Percentiles rank a stretch among this genome's conserved stretches.
These are phyloP conservation scores for Pleurotus tuoliensis DNA, from an alignment of 768 basidiomycete genomes.

Conservation along the genomic window DNA sequence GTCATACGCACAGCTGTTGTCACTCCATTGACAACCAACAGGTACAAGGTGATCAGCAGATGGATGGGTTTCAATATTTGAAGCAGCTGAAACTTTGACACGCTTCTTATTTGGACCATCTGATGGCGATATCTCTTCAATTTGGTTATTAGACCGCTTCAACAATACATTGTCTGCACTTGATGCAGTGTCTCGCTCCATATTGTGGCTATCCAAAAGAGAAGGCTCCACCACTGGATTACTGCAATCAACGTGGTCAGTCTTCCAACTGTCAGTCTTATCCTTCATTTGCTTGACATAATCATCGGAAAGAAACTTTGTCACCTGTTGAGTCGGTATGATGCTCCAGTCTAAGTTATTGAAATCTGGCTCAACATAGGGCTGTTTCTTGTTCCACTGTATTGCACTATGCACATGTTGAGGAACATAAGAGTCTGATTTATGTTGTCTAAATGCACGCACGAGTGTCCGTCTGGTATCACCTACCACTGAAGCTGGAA, in stretches of 20 bases:
- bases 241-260: too few relatives aligned
- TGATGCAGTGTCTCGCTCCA: neutral
- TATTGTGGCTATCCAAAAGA: neutral
- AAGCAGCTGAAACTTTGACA: neutral
- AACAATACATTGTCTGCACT: neutral
- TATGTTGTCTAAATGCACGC: conserved; percentile 13
- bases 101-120: neutral
- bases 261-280: neutral
- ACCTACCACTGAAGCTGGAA: conserved; percentile 14
- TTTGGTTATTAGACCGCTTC: neutral
- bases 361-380: conserved; percentile 5
- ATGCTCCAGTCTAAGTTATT: neutral
- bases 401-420: conserved; percentile 13
- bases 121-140: too few relatives aligned
- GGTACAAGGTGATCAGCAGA: neutral
- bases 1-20: conserved; percentile 30
- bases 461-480: conserved; percentile 19
- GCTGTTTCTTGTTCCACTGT: conserved; percentile 15
- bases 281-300: neutral
- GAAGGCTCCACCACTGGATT: neutral
- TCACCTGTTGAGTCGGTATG: conserved; percentile 1
- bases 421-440: conserved; percentile 19
- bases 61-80: neutral
- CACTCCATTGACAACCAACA: conserved; percentile 15
- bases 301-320: neutral